Percentiles rank a stretch among this genome's conserved stretches.
These are phyloP conservation scores for Cryomyces minteri DNA, from an alignment of 495 filamentous ascomycete species.

Conservation along the genomic window DNA sequence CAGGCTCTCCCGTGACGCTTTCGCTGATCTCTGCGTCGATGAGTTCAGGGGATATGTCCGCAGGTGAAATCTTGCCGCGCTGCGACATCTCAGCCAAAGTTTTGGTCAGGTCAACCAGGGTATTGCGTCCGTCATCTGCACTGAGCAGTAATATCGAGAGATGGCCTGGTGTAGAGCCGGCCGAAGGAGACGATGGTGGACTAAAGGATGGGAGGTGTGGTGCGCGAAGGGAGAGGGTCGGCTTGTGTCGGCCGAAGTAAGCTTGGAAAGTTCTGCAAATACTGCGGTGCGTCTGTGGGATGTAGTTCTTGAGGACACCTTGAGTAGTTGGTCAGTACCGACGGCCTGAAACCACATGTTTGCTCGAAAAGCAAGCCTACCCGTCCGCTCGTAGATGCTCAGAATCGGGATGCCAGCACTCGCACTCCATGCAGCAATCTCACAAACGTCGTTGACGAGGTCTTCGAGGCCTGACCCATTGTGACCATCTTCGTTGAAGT, in stretches of 20 bases:
- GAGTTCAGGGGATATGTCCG: constrained; percentile 68
- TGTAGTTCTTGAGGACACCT: constrained; percentile 77
- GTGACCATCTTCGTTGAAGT: constrained; percentile 46
- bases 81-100: constrained; percentile 91
- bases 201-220: constrained; percentile 48
- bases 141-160: constrained; percentile 76
- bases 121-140: constrained; percentile 74
- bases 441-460: constrained; percentile 74
- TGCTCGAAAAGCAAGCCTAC: constrained; percentile 25
- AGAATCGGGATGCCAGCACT: constrained; percentile 69
- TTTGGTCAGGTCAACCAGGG: constrained; percentile 86
- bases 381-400: constrained; percentile 80
- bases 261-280: constrained; percentile 54
- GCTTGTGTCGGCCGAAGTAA: constrained; percentile 78
- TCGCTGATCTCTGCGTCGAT: constrained; percentile 77
- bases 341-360: background rate
- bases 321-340: background rate
- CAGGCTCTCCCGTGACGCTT: constrained; percentile 63
- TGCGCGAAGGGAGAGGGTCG: constrained; percentile 48
- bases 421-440: constrained; percentile 81
- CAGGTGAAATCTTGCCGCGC: constrained; percentile 54
- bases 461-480: constrained; percentile 33
- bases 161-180: constrained; percentile 20
- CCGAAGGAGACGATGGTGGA: constrained; percentile 16
- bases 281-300: constrained; percentile 54